Percentiles rank a stretch among this genome's conserved stretches.
phyloP scores from a whole-genome alignment of 371 early-diverging fungal genomes.

The Mucor circinelloides region DNA sequence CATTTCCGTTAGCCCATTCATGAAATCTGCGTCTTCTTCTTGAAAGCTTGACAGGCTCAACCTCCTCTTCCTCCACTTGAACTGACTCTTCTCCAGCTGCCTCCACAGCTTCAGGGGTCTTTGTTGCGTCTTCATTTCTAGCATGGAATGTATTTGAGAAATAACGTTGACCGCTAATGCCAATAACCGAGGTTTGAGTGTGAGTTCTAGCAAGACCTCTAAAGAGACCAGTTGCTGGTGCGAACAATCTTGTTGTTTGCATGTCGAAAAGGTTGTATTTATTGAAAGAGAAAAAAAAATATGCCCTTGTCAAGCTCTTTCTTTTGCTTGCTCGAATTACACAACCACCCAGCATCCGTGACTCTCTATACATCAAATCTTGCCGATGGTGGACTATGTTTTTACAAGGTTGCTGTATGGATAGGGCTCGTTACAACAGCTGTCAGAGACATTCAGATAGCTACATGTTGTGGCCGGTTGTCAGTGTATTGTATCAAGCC shows the following conservation, averaged over 20 bases:
- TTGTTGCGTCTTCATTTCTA: constrained; percentile 24
- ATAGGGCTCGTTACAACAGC: too few relatives aligned
- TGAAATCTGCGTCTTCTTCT: constrained; percentile 48
- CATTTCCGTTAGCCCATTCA: constrained; percentile 44
- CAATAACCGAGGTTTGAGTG: background rate
- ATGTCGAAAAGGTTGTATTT: constrained; percentile 1
- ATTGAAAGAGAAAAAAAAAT: background rate
- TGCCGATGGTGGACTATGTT: constrained; percentile 4
- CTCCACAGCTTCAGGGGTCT: constrained; percentile 31
- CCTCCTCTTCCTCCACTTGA: constrained; percentile 11
- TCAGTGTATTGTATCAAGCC: background rate
- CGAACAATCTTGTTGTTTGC: constrained; percentile 17
- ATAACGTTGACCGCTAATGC: constrained; percentile 14
- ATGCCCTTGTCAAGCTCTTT: constrained; percentile 24
- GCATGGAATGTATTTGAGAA: constrained; percentile 16
- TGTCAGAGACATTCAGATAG: too few relatives aligned
- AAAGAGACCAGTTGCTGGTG: constrained; percentile 15
- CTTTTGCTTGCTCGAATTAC: background rate
- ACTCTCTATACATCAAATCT: too few relatives aligned
- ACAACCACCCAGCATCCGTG: background rate
- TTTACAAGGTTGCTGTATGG: too few relatives aligned
- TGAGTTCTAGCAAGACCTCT: background rate
- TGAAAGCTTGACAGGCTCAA: constrained; percentile 44
- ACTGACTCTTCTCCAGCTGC: constrained; percentile 15
- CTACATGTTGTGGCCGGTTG: too few relatives aligned